Conservation (phyloP, 179 eudicot species). For the Vitellaria paradoxa region DNA sequence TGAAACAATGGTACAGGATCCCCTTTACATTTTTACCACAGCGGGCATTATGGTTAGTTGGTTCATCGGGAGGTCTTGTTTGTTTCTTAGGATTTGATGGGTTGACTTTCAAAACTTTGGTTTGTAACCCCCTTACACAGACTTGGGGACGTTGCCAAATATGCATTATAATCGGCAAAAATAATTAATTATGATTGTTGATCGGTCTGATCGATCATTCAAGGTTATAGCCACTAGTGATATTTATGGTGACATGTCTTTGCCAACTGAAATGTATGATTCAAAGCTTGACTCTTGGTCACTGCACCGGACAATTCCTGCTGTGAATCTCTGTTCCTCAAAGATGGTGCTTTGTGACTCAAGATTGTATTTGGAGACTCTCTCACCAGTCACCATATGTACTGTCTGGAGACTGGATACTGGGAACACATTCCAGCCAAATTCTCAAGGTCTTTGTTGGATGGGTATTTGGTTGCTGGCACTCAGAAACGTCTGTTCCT, state of each 20-base stretch:
- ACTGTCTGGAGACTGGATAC: conserved; percentile 72
- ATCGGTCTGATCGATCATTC: conserved; percentile 64
- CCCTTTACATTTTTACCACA: conserved; percentile 77
- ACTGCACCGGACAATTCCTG: conserved; percentile 87
- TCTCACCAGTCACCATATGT: conserved; percentile 95
- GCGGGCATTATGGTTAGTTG: conserved; percentile 94
- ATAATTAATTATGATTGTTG: conserved; percentile 85
- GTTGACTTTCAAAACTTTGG: conserved; percentile 56
- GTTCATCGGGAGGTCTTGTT: conserved; percentile 90
- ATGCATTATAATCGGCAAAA: conserved; percentile 91
- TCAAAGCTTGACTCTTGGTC: conserved; percentile 77
- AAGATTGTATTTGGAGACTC: conserved; percentile 84
- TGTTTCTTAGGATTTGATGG: conserved; percentile 91
- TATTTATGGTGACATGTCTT: conserved; percentile 76
- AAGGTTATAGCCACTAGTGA: conserved; percentile 88
- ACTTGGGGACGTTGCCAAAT: conserved; percentile 77
- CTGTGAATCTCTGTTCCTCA: conserved; percentile 86
- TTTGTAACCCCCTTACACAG: conserved; percentile 88
- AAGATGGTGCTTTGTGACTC: conserved; percentile 98
- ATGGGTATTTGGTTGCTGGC: conserved; percentile 92
- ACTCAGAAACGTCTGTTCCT: conserved; percentile 76
- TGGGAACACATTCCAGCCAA: conserved; percentile 98
- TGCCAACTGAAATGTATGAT: conserved; percentile 93
- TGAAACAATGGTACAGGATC: conserved; percentile 89
- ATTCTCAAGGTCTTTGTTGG: conserved; percentile 85